Base-by-base conservation (phyloP, 2,329 filamentous ascomycete species). In the Curvularia hawaiiensis region DNA sequence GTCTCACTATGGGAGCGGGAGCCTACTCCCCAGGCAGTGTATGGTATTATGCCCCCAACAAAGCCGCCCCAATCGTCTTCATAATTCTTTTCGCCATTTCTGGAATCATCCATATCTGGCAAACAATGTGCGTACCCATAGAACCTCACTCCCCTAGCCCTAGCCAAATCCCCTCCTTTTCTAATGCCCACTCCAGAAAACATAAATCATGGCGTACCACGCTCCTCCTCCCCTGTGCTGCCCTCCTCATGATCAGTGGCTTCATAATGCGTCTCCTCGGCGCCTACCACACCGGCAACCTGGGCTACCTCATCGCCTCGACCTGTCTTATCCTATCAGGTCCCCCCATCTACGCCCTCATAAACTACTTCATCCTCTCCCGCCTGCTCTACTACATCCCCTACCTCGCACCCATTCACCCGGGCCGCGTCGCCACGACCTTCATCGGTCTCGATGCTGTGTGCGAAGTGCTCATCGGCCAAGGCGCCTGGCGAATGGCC, bases 291-390 rank as follows among this genome's bases (percentile, higher is more conserved):
- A 81, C 82, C 49, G 65, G 79, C 3, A 80, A 76, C 52, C 63
- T 80, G 6, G 65, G 58, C 18, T 68, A 79, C 40, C 67, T 79
- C 46, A 78, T 80, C 56, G 75, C 74, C 8, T 76, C 76, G n/a
- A 72, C 69, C 16, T 74, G 79, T 0, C 69, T 80, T 7, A 72
- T 78, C 35, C 69, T 79, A 65, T 73, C 69, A 7, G 73, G 73
- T 50, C 80, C 78, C 46, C 87, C 87, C 0, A 76, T 89, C 4
- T 82, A 88, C 40, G 85, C 86, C 51, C 78, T 85, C 3, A 80
- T 84, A 54, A 87, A 88, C 66, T 88, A 88, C 71, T 82, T 86
- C 63, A 80, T 87, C 54, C 81, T 89, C 24, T 83, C 83, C 2
- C 81, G 85, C 4, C 78, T 86, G 12, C 78, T 89, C 20, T 84